Conservation (phyloP, 2,329 filamentous ascomycete genomes). For the Eurotiales sp. region DNA sequence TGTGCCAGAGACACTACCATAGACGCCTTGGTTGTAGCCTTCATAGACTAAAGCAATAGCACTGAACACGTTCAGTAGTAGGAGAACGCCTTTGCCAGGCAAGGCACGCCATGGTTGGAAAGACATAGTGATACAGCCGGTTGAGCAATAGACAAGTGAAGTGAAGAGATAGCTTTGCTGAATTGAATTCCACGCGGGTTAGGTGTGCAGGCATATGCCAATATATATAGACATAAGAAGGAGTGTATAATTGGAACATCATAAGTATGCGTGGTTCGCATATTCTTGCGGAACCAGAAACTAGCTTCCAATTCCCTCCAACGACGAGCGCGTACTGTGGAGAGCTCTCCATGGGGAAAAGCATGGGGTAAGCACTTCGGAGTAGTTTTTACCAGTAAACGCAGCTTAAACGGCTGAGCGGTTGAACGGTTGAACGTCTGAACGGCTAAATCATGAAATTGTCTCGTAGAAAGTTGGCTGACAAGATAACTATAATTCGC, state of each 20-base stretch:
- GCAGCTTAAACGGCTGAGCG: too few relatives aligned
- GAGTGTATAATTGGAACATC: neutral
- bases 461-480: too few relatives aligned
- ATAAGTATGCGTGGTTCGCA: too few relatives aligned
- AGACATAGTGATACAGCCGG: constrained; percentile 16
- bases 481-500: too few relatives aligned
- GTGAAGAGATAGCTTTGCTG: neutral
- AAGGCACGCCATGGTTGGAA: constrained; percentile 25
- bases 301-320: too few relatives aligned
- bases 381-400: neutral
- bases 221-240: neutral
- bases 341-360: neutral
- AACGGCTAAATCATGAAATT: too few relatives aligned
- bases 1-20: constrained; percentile 25
- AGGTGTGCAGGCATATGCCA: neutral
- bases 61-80: constrained; percentile 26
- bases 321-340: neutral
- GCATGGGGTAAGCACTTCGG: neutral
- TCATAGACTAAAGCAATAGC: constrained; percentile 27
- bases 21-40: constrained; percentile 30
- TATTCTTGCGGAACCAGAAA: neutral
- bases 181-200: neutral
- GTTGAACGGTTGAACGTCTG: too few relatives aligned
- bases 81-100: constrained; percentile 23
- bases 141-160: neutral